Evolutionary conservation across 176 grass and related monocot species (phyloP), one percentile per base, ranked within the genome.

Genomic region (Bolboschoenus planiculmis): DNA sequence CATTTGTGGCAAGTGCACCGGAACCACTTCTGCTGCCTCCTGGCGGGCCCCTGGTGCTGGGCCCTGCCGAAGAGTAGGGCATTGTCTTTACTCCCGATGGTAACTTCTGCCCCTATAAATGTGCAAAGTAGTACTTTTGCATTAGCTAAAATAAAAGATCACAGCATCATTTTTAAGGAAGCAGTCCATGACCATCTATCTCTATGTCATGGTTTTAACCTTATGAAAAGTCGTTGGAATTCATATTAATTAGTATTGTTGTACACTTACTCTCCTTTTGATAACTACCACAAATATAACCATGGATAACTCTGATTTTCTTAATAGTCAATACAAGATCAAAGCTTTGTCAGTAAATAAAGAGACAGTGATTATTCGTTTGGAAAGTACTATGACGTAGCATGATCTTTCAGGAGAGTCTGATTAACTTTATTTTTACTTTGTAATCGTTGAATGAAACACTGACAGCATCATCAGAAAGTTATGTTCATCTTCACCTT

Each of bases 61-160:
- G 89, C 85, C 95, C 95, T 24, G 84, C 90, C 53, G 92, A 87
- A 90, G 92, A 59, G 70, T 84, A 75, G 57, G 85, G 67, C 75
- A 91, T 90, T 20, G 89, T 74, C 81, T 95, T 99, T 66, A 83
- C 64, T 54, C 84, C 86, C 83, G 95, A 78, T 46, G 90, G 90
- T 55, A 93, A 58, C 85, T 95, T 90, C 80, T 93, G 96, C 55
- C 86, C 89, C 89, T 95, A 66, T 16, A 94, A 84, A 82, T 40
- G 33, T 39, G 86, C 53, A 68, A 81, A 89, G 58, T 37, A 81
- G 10, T 26, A 1, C 43, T 74, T 36, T 68, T 4, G 71, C 76
- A 74, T 31, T 84, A 74, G 64, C 18, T 53, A 79, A 33, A 71
- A 64, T 3, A 72, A 31, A 70, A 47, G 10, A 54, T 44, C 72